Percentiles rank a stretch among this genome's conserved stretches.
phyloP scores from a whole-genome alignment of 2,329 filamentous ascomycete genomes.

The Thelonectria blattea region DNA sequence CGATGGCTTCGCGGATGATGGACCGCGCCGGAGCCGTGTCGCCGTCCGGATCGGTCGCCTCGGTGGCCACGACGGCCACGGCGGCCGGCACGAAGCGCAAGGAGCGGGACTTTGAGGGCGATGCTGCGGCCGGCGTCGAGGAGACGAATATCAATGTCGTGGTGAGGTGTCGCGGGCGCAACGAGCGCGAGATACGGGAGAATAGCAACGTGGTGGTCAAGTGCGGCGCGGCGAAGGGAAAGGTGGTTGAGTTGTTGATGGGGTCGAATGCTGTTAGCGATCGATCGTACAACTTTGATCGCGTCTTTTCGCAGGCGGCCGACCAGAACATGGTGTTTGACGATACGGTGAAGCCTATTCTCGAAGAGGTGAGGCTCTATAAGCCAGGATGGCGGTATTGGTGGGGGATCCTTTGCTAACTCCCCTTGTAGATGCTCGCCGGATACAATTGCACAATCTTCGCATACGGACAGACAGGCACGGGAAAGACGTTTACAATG shows the following conservation, averaged over 20 bases:
- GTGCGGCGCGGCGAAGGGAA: constrained; percentile 87
- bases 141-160: constrained; percentile 99
- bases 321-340: constrained; percentile 95
- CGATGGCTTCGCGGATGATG: constrained; percentile 25
- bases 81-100: constrained; percentile 76
- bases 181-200: constrained; percentile 88
- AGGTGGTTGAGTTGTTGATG: constrained; percentile 85
- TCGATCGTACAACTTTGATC: constrained; percentile 96
- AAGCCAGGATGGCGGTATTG: background rate
- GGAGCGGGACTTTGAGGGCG: constrained; percentile 80
- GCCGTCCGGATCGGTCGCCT: constrained; percentile 69
- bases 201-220: constrained; percentile 93
- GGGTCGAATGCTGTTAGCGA: constrained; percentile 91
- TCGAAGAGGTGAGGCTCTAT: constrained; percentile 76
- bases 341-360: constrained; percentile 89
- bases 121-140: constrained; percentile 58
- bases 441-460: constrained; percentile 99
- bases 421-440: constrained; percentile 72
- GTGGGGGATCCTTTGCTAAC: constrained; percentile 1
- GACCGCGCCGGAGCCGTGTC: constrained; percentile 61
- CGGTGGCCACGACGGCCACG: constrained; percentile 55
- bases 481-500: constrained; percentile 99
- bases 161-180: constrained; percentile 90
- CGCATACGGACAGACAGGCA: constrained; percentile 96
- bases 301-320: constrained; percentile 93